Evolutionary conservation across 2,329 filamentous ascomycete species (phyloP), one percentile per base, ranked within the genome.

Genomic region (Fusarium equiseti): DNA sequence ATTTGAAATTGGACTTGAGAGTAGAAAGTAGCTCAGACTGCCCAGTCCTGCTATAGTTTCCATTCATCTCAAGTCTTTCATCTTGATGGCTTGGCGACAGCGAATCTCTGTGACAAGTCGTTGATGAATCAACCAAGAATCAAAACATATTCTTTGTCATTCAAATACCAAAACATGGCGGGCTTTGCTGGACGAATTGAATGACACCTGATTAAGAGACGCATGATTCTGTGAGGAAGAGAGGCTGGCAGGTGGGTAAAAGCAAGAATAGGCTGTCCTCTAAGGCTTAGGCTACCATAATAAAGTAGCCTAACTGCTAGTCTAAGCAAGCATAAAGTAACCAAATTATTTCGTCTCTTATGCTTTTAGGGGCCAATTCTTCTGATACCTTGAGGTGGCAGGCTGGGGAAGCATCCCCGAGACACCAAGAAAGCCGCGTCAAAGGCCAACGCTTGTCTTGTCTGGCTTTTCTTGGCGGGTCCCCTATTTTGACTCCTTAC

Each of bases 401-500:
- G 26, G 27, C 27, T 44, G 50, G 24, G 24, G 24, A 22, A 29
- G 8, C 32, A 43, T 52, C 48, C 29, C 50, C 53, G 53, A 51
- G 46, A 64, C 66, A 54, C 24, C 53, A 48, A 59, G 45, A 52
- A 52, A 59, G 38, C 18, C 56, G 32, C 35, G 50, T 43, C 35
- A 53, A 53, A 57, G 43, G 67, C 63, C 68, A 60, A 60, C 63
- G 54, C 63, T 68, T 59, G 38, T 63, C 57, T 56, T 51, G 52
- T 57, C 58, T 72, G 67, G 63, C 66, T 68, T 70, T 51, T 26
- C 71, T 73, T 74, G 66, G 71, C 69, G 46, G 53, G 44, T 66
- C 52, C 57, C 46, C 35, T 53, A 60, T 52, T 65, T 49, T 29
- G n/a, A 42, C 31, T 35, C 29, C 7, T 29, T 20, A 42, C 31